A percentile compares a stretch with the other conserved stretches of the same genome.
phyloP scores from a whole-genome alignment of 495 filamentous ascomycete species.

The Geopyxis carbonaria region DNA sequence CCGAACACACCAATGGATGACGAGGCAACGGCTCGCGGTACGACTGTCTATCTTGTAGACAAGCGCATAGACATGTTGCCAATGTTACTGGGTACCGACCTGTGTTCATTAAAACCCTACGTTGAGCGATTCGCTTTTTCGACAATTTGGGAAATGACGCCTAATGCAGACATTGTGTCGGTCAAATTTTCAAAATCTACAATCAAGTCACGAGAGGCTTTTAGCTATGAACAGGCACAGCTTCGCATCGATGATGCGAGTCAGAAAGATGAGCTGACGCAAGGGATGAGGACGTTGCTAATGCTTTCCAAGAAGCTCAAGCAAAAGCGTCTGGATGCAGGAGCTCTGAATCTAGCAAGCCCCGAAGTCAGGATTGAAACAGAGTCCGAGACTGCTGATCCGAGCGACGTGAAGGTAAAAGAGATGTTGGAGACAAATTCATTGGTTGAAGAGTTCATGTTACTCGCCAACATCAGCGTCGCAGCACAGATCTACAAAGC shows the following conservation, averaged over 20 bases:
- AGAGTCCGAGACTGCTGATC: slow-evolving; percentile 88
- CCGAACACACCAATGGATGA: slow-evolving; percentile 93
- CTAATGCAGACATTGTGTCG: slow-evolving; percentile 67
- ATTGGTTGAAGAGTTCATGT: slow-evolving; percentile 96
- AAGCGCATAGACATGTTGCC: slow-evolving; percentile 99
- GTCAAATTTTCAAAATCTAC: slow-evolving; percentile 87
- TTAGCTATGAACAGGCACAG: slow-evolving; percentile 93
- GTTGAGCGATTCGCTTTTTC: slow-evolving; percentile 97
- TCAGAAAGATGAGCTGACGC: slow-evolving; percentile 71
- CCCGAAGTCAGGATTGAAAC: slow-evolving; percentile 89
- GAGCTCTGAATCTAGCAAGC: slow-evolving; percentile 82
- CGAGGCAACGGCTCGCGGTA: slow-evolving; percentile 83
- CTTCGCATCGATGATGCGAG: slow-evolving; percentile 66
- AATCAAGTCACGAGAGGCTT: slow-evolving; percentile 92
- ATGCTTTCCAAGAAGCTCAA: slow-evolving; percentile 85
- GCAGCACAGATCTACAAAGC: slow-evolving; percentile 70
- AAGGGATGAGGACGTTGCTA: slow-evolving; percentile 75
- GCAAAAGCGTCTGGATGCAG: slow-evolving; percentile 88
- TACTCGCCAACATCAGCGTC: slow-evolving; percentile 91
- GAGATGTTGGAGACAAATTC: slow-evolving; percentile 89
- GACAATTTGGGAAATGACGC: slow-evolving; percentile 78
- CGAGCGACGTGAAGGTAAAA: slow-evolving; percentile 91
- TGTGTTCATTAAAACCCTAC: slow-evolving; percentile 93
- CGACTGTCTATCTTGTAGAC: slow-evolving; percentile 93
- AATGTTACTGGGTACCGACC: slow-evolving; percentile 81